Base-by-base conservation (phyloP, 140 eudicot genomes). In the Flaveria floridana region DNA sequence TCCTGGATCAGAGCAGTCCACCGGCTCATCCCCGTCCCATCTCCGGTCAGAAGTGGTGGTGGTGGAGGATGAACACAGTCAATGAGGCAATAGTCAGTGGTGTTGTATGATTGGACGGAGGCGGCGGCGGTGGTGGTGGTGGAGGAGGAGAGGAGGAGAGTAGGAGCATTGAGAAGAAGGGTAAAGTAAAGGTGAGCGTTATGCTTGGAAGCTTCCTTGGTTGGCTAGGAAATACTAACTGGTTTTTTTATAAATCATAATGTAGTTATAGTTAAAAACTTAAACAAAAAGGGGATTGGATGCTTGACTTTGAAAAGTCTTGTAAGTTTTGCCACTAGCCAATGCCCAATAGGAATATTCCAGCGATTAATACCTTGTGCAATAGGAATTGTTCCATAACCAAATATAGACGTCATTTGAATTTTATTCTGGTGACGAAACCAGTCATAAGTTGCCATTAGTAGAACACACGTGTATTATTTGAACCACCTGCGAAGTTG, bases 11-110 rank as follows among this genome's bases (percentile, higher is more conserved):
- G 11, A 12, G 5, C 52, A 15, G 34, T 28, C 34, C 34, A 28
- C 34, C 4, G 34, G 34, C 8, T 48, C 52, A 7, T 87, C 93
- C 2, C 70, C 28, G 13, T 75, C 80, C 93, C 89, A 84, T 16
- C 0, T 4, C 2, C 58, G 78, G 82, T 34, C 55, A 8, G 39
- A 9, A n/a, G 12, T 0, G 41, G 73, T 25, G 42, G 65, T 1
- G 58, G 20, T 52, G 53, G 83, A 19, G 41, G 82, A 19, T 13
- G 82, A 14, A 51, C 89, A 21, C 23, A 87, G 72, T 79, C 46
- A 19, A 87, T 44, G 46, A 76, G 82, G 86, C 81, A 42, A 51
- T 65, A 37, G n/a, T 85, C 85, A 8, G 86, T 57, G 65, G 81
- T 73, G 2, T 13, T 80, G 85, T 82, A 82, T 5, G 72, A 78